Percentiles rank a stretch among this genome's conserved stretches.
Evolutionary conservation across 164 flowering plant genomes (phyloP).

Genomic region (Aristolochia contorta): DNA sequence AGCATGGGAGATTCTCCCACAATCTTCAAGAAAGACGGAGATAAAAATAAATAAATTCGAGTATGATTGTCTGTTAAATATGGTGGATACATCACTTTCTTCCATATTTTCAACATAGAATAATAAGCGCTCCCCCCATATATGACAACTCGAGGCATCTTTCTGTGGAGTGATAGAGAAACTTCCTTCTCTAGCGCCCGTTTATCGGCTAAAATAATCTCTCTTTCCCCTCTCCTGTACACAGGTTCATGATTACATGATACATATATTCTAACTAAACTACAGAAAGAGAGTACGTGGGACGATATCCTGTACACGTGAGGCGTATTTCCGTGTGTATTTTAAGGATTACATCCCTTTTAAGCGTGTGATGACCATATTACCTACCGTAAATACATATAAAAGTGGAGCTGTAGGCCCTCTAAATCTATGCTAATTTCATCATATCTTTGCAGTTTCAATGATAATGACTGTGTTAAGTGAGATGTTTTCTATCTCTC

Average conservation of each 20-base stretch:
- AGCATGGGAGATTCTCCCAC: neutral
- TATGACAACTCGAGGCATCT: neutral
- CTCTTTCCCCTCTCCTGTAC: neutral
- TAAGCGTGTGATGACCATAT: slow-evolving; percentile 7
- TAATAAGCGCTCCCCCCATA: no score
- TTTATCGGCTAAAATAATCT: no score
- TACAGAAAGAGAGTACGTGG: no score
- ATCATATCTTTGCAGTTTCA: slow-evolving; percentile 36
- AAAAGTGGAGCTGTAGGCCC: slow-evolving; percentile 17
- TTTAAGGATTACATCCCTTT: slow-evolving; percentile 10
- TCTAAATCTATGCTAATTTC: slow-evolving; percentile 31
- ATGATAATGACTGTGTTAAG: slow-evolving; percentile 17
- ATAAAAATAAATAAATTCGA: neutral
- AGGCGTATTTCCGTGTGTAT: slow-evolving; percentile 12
- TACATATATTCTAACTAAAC: neutral
- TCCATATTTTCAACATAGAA: neutral
- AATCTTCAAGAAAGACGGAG: neutral
- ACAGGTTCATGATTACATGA: neutral
- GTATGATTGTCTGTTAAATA: neutral
- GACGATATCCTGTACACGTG: slow-evolving; percentile 25
- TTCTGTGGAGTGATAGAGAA: neutral
- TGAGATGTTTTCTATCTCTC: neutral
- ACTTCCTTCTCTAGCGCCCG: no score
- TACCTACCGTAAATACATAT: slow-evolving; percentile 17
- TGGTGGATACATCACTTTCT: neutral